Base-by-base conservation (phyloP, 2,329 filamentous ascomycete species). In the Fulvia fulva region DNA sequence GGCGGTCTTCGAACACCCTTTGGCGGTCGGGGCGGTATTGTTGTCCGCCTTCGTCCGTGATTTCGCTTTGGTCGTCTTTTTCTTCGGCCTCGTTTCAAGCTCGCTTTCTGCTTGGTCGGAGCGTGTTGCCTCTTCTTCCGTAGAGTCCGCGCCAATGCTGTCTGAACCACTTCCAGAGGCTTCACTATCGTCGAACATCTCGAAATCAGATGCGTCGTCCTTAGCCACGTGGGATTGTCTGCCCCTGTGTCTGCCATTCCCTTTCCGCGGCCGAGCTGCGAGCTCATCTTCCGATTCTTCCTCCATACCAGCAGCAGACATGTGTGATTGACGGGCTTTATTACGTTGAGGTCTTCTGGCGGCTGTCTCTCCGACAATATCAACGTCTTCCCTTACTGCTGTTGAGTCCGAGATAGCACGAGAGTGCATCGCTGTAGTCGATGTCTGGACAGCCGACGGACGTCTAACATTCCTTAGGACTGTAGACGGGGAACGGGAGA, bases 281-380 rank as follows among this genome's bases (percentile, higher is more conserved):
- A 55, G 43, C 43, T 55, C 53, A 23, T 55, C 45, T 9, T 55
- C 53, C 1, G 53, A 55, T 2, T 41, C 43, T n/a, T 49, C 43
- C 9, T 41, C 37, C 14, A 41, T 41, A 41, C 7, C 16, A 41
- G 16, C 12, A 16, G 16, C 8, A 41, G 37, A 7, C 19, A 7
- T 19, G 37, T 41, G 19, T n/a, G 37, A 41, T 19, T n/a, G 37
- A 2, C 37, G 37, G 19, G 8, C 37, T 7, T 41, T 41, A 7
- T 3, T n/a, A n/a, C 37, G 37, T n/a, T 19, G 37, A 19, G 37
- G 14, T 41, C 37, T 16, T 19, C 7, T 16, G 16, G 7, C 37
- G 37, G 14, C 37, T 41, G 16, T 19, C 37, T 19, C 19, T 4
- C 5, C 14, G 14, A 41, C 14, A n/a, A 41, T 1, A 3, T 41